phyloP scores from a whole-genome alignment of 225 moss, liverwort and hornwort species.

The Polytrichum formosum region DNA sequence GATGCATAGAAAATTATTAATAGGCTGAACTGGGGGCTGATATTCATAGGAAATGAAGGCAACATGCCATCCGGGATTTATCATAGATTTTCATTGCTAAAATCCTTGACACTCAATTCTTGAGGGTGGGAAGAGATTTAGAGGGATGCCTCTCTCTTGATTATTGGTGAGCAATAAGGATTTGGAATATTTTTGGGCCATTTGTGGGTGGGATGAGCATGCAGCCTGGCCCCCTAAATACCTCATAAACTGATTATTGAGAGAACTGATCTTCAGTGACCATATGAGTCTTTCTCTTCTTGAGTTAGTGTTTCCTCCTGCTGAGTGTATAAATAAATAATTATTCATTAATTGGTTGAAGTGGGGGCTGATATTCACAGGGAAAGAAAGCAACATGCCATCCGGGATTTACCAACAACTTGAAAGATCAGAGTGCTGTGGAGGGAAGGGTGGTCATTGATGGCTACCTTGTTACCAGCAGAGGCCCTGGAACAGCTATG shows the following conservation, averaged over 20 bases:
- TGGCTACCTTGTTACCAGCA: conserved; percentile 74
- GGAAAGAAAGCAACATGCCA: conserved; percentile 83
- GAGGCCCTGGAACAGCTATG: conserved; percentile 91
- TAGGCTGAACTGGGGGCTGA: background rate
- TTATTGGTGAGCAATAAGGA: too few relatives aligned
- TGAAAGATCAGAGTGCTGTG: conserved; percentile 79
- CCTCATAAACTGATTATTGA: too few relatives aligned
- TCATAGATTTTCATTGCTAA: background rate
- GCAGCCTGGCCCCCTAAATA: too few relatives aligned
- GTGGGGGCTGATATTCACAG: conserved; percentile 19
- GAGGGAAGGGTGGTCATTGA: conserved; percentile 83
- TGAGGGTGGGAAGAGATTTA: too few relatives aligned
- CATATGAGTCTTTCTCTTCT: too few relatives aligned
- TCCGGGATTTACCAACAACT: conserved; percentile 56
- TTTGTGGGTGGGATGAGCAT: too few relatives aligned
- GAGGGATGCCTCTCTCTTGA: too few relatives aligned
- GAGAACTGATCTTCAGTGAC: too few relatives aligned
- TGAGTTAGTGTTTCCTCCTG: too few relatives aligned
- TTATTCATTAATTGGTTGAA: background rate
- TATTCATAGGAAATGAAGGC: conserved; percentile 66
- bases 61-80: conserved; percentile 71
- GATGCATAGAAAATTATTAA: background rate
- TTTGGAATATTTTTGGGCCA: too few relatives aligned
- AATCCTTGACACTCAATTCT: too few relatives aligned
- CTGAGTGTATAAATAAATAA: background rate